These are phyloP conservation scores for Brasilioporus rufonigricans DNA, from an alignment of 768 basidiomycete genomes.

Conservation along the genomic window DNA sequence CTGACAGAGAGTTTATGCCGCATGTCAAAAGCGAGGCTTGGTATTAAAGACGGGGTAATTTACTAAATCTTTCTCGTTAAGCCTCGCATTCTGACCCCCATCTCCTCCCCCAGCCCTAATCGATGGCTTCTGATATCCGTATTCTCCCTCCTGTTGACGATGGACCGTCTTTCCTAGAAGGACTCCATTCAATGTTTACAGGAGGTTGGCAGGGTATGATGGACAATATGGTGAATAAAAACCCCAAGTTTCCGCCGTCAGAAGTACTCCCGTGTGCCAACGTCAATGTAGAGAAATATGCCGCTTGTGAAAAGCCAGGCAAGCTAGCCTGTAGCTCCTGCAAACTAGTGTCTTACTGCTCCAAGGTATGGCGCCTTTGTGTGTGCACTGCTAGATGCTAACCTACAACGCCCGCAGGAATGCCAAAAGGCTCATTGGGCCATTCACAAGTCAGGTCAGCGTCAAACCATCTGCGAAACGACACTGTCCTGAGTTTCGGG, in stretches of 20 bases:
- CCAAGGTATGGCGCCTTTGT: conserved; percentile 21
- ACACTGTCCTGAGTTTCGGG: neutral
- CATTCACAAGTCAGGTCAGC: conserved; percentile 36
- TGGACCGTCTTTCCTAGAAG: conserved; percentile 7
- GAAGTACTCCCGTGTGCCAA: conserved; percentile 38
- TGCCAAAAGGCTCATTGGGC: conserved; percentile 44
- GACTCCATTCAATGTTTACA: conserved; percentile 9
- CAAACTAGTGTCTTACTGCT: conserved; percentile 45
- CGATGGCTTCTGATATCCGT: conserved; percentile 19
- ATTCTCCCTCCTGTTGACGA: conserved; percentile 18
- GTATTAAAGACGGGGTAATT: neutral
- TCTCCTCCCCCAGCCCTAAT: neutral
- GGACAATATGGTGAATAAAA: neutral
- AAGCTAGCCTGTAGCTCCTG: conserved; percentile 31
- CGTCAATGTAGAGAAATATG: conserved; percentile 21
- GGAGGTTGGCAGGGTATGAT: conserved; percentile 16
- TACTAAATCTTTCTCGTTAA: neutral
- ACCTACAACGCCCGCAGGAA: conserved; percentile 21
- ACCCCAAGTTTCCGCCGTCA: conserved; percentile 24
- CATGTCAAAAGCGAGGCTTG: conserved; percentile 20
- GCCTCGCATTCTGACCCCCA: neutral
- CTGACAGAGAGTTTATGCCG: conserved; percentile 3
- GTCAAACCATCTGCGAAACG: neutral
- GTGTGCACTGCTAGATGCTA: neutral
- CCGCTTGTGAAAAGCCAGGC: conserved; percentile 31